phyloP scores from a whole-genome alignment of 2,329 filamentous ascomycete species.

The Fusarium robinianum region DNA sequence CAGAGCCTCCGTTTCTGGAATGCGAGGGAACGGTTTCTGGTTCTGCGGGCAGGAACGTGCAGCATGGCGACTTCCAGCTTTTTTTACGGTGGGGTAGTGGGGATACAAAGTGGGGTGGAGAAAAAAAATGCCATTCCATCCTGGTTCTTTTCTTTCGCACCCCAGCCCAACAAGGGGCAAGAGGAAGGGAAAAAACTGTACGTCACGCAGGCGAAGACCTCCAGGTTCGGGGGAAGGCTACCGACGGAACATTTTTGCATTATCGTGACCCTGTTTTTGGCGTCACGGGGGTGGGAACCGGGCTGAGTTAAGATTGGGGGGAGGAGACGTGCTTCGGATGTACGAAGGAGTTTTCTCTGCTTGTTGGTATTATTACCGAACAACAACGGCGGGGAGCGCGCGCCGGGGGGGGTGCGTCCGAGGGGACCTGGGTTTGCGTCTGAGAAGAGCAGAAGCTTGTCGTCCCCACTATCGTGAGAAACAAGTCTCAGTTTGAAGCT shows the following conservation, averaged over 20 bases:
- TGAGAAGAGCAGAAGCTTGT: too few species aligned
- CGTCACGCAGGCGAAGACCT: constrained; percentile 22
- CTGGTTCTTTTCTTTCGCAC: too few species aligned
- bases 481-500: constrained; percentile 11
- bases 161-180: constrained; percentile 16
- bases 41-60: too few species aligned
- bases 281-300: constrained; percentile 16
- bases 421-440: too few species aligned
- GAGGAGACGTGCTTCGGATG: too few species aligned
- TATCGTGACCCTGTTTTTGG: constrained; percentile 32
- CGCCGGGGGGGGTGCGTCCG: too few species aligned
- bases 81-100: background rate
- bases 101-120: constrained; percentile 2
- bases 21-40: too few species aligned
- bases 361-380: background rate
- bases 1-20: constrained; percentile 3
- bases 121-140: too few species aligned
- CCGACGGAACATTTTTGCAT: constrained; percentile 27
- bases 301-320: constrained; percentile 5
- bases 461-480: constrained; percentile 3
- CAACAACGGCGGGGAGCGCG: too few species aligned
- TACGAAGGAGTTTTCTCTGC: too few species aligned
- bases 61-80: too few species aligned
- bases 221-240: constrained; percentile 24
- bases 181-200: constrained; percentile 23